Base-by-base conservation (phyloP, 441 rosid species). In the Pelargonium fulgidum region DNA sequence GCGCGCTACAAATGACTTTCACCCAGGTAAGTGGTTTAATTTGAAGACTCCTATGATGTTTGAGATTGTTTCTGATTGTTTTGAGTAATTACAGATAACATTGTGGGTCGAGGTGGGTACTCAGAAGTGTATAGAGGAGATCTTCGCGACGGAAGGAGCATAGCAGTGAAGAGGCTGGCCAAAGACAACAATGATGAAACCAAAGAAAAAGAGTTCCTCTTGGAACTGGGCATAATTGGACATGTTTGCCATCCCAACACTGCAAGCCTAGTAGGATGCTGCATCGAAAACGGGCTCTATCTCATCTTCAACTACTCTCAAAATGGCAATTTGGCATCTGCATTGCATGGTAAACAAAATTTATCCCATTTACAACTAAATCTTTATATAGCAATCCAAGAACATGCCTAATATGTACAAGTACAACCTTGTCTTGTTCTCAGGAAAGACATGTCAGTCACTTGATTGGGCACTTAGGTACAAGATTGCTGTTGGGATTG, bases 121-220 rank as follows among this genome's bases (percentile, higher is more conserved):
- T 88, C 98, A 8, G 96, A 93, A 72, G 98, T 93, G 44, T 93
- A 91, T 71, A 85, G 86, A 82, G 98, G 98, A 26, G 88, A 85
- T 71, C 84, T 93, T 70, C 68, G 74, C 16, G 87, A 89, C 72
- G 95, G 96, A 61, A 82, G 78, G 77, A 70, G 72, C 24, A 79
- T 91, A 47, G 98, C 98, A 16, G 96, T 91, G 71, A 93, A 93
- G 84, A 91, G 88, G 77, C 62, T 91, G 77, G 78, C 95, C 4
- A 87, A 85, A 72, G 94, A 88, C 79, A 89, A 84, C 81, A 87
- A 76, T 20, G 89, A 91, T 76, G 86, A 80, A 67, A 80, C 71
- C 59, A 93, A 93, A 73, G 97, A 91, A 82, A 89, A 85, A 83
- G 95, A 88, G 75, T 88, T 93, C 75, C 91, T 93, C 7, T 82